Evolutionary conservation across 352 stramenopile genomes (phyloP).

Genomic region (Aphanomyces astaci): DNA sequence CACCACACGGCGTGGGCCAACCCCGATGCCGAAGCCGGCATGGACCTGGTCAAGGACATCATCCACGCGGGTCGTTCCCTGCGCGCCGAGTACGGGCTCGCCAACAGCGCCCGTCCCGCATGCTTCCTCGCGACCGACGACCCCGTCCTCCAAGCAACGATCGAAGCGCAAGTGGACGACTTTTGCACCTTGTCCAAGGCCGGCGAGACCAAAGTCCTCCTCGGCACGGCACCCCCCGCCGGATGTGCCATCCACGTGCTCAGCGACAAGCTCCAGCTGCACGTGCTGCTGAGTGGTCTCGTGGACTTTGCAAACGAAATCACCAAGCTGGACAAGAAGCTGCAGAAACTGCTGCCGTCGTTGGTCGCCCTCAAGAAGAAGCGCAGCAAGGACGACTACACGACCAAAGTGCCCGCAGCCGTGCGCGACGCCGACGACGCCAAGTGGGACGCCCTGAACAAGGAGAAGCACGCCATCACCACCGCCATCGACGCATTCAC

Average conservation of each 20-base stretch:
- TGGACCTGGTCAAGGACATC: constrained; percentile 91
- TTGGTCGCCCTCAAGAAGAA: constrained; percentile 73
- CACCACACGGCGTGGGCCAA: constrained; percentile 73
- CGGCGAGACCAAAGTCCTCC: constrained; percentile 83
- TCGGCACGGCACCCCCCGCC: constrained; percentile 70
- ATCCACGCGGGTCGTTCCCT: constrained; percentile 95
- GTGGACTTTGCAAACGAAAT: constrained; percentile 88
- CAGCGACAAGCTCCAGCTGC: constrained; percentile 90
- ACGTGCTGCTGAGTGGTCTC: constrained; percentile 75
- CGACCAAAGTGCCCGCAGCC: constrained; percentile 65
- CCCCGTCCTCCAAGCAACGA: constrained; percentile 54
- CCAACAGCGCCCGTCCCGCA: constrained; percentile 55
- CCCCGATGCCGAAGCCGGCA: constrained; percentile 82
- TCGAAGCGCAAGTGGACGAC: constrained; percentile 86
- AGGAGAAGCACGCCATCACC: constrained; percentile 73
- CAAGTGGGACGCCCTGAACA: constrained; percentile 71
- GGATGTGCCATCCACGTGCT: constrained; percentile 90
- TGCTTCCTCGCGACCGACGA: constrained; percentile 89
- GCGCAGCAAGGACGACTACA: constrained; percentile 69
- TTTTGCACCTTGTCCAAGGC: constrained; percentile 93
- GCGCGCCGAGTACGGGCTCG: constrained; percentile 73
- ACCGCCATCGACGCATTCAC: constrained; percentile 63
- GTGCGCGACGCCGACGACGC: constrained; percentile 68
- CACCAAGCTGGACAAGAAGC: constrained; percentile 84
- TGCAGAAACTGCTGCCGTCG: constrained; percentile 69